Evolutionary conservation across 2,329 filamentous ascomycete species (phyloP), one percentile per base, ranked within the genome.

Genomic region (Dothiorella sarmentorum): DNA sequence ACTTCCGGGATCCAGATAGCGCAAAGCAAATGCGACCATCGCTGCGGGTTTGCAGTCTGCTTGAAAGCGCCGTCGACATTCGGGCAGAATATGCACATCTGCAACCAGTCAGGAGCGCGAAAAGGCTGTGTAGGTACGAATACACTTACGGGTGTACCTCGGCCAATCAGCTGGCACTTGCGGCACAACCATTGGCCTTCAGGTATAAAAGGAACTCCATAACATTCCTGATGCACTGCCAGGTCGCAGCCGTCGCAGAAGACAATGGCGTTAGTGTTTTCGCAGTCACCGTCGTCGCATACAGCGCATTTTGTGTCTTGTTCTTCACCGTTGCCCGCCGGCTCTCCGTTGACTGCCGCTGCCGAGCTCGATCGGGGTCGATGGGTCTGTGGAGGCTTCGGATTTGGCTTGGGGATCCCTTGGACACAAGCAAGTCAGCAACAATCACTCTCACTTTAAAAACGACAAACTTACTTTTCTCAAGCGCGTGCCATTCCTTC

Each of bases 1-100:
- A 97, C 91, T 75, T 99, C 94, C 0, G 94, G 94, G 67, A 99
- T 97, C 94, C 94, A 99, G 78, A 97, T 94, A 29, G 94, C 91
- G 70, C 94, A 99, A 7, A 99, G 84, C 10, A 99, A 77, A 80
- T 99, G 94, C 24, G 93, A 90, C 94, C 94, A 99, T 75, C 96
- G 94, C 2, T 92, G 91, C n/a, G 52, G 40, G 2, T 90, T 89
- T 64, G 91, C 97, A 1, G 94, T 97, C 75, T 97, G 94, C 73
- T 99, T 99, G 79, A 99, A 99, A 3, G 94, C 94, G 13, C 94
- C 94, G 67, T 97, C 94, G 1, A 90, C 94, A 70, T 97, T 97
- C 1, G 94, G 94, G 69, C 94, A 99, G 77, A 99, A 99, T 63
- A 99, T 96, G 77, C 94, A 99, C 11, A 91, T 95, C 85, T 88